Conservation (phyloP, 106 monocot species). For the Dioscorea zingiberensis region DNA sequence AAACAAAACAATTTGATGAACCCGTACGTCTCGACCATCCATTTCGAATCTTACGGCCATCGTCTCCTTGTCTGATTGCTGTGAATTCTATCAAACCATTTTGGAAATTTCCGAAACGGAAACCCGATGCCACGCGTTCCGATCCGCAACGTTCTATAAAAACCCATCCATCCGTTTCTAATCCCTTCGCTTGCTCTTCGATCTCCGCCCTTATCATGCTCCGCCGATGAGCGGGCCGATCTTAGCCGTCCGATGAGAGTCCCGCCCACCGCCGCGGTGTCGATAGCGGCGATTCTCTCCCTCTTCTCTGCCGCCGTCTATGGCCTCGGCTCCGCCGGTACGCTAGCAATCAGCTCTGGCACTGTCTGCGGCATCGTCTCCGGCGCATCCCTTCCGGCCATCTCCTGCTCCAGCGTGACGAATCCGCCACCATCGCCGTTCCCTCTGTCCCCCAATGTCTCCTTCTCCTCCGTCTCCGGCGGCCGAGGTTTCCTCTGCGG, state of each 20-base stretch:
- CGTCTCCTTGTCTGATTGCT: too few relatives aligned
- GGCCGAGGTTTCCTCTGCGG: constrained; percentile 40
- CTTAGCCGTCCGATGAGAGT: background rate
- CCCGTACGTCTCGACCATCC: too few relatives aligned
- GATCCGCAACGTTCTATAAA: too few relatives aligned
- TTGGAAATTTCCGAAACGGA: too few relatives aligned
- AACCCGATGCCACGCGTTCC: too few relatives aligned
- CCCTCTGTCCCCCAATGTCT: constrained; percentile 18
- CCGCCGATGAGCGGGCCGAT: too few relatives aligned
- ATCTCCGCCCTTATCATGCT: too few relatives aligned
- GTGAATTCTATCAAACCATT: too few relatives aligned
- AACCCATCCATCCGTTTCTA: too few relatives aligned
- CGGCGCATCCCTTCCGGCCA: constrained; percentile 4
- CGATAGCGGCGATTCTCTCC: constrained; percentile 8
- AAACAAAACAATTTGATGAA: too few relatives aligned
- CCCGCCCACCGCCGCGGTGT: constrained; percentile 2
- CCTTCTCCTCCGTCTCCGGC: constrained; percentile 43
- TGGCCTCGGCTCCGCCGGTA: constrained; percentile 26
- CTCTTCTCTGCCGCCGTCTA: constrained; percentile 4
- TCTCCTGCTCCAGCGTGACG: constrained; percentile 14
- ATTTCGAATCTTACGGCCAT: too few relatives aligned
- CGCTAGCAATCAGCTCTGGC: constrained; percentile 24
- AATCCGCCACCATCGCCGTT: background rate
- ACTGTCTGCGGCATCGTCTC: constrained; percentile 50
- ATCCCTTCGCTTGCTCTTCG: too few relatives aligned